Conservation (phyloP, 441 rosid genomes). For the Biscutella auriculata region DNA sequence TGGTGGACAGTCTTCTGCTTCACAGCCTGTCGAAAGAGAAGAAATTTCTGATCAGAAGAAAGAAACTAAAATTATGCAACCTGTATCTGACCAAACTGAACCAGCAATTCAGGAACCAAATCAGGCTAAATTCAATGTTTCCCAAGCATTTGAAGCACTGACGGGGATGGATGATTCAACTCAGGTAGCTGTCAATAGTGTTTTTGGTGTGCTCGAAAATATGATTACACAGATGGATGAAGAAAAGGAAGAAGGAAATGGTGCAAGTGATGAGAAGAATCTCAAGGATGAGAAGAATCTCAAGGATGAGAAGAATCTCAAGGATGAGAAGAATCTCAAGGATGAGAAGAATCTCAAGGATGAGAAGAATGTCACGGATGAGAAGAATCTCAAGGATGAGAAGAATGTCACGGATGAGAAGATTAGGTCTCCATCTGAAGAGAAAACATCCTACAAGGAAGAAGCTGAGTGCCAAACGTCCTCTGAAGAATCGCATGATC, state of each 20-base stretch:
- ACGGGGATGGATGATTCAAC: slow-evolving; percentile 96
- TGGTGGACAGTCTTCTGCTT: slow-evolving; percentile 34
- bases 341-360: background rate
- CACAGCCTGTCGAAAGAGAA: slow-evolving; percentile 41
- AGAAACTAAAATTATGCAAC: slow-evolving; percentile 34
- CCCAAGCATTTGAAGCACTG: slow-evolving; percentile 79
- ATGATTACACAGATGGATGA: slow-evolving; percentile 80
- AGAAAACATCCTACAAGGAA: slow-evolving; percentile 13
- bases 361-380: background rate
- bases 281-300: too few species aligned
- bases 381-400: background rate
- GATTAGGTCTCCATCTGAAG: slow-evolving; percentile 9
- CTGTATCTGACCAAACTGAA: slow-evolving; percentile 35
- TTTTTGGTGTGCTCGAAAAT: slow-evolving; percentile 86
- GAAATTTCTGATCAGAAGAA: slow-evolving; percentile 37
- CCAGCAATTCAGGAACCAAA: slow-evolving; percentile 29
- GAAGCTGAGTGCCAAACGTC: slow-evolving; percentile 21
- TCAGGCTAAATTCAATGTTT: slow-evolving; percentile 44
- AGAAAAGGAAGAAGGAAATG: slow-evolving; percentile 29
- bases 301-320: background rate
- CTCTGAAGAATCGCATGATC: slow-evolving; percentile 12
- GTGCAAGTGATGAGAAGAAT: slow-evolving; percentile 17
- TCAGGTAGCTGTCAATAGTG: slow-evolving; percentile 94
- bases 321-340: background rate
- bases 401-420: slow-evolving; percentile 5